These are phyloP conservation scores for Aspergillus sclerotiicarbonarius DNA, from an alignment of 495 filamentous ascomycete genomes.

Conservation along the genomic window DNA sequence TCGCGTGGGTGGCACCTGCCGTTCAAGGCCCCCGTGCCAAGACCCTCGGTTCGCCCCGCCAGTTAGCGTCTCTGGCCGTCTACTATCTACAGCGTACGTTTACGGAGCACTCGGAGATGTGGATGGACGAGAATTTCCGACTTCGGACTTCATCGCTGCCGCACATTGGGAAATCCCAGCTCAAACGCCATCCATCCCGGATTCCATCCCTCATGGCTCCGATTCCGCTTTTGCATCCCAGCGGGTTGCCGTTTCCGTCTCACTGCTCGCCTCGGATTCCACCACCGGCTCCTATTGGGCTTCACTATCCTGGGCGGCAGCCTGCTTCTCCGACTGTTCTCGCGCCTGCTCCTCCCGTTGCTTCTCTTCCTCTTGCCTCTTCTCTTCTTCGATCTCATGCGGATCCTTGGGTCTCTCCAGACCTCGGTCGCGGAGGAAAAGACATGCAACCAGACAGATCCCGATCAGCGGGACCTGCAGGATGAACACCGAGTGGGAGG, in stretches of 20 bases:
- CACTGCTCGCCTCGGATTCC: neutral
- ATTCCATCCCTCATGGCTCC: neutral
- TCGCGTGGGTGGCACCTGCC: neutral
- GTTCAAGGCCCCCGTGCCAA: neutral
- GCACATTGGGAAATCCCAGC: neutral
- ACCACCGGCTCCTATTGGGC: neutral
- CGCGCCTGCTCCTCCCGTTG: neutral
- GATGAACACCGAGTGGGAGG: slow-evolving; percentile 53
- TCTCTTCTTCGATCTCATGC: slow-evolving; percentile 34
- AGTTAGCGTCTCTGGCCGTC: neutral
- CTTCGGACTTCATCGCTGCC: neutral
- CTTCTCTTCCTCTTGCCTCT: slow-evolving; percentile 22
- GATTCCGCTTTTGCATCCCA: neutral
- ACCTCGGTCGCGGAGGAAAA: slow-evolving; percentile 54
- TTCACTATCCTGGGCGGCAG: neutral
- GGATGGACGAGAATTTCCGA: no score
- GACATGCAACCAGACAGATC: slow-evolving; percentile 48
- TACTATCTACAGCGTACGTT: no score
- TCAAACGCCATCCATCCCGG: no score
- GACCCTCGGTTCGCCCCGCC: neutral
- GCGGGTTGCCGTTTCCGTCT: neutral
- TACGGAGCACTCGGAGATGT: no score
- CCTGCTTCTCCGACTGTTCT: neutral
- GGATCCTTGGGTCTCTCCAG: slow-evolving; percentile 50
- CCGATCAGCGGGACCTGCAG: slow-evolving; percentile 56